Percentiles rank a stretch among this genome's conserved stretches.
Evolutionary conservation across 2,329 filamentous ascomycete species (phyloP).

Genomic region (Phaeosphaeria sp.): DNA sequence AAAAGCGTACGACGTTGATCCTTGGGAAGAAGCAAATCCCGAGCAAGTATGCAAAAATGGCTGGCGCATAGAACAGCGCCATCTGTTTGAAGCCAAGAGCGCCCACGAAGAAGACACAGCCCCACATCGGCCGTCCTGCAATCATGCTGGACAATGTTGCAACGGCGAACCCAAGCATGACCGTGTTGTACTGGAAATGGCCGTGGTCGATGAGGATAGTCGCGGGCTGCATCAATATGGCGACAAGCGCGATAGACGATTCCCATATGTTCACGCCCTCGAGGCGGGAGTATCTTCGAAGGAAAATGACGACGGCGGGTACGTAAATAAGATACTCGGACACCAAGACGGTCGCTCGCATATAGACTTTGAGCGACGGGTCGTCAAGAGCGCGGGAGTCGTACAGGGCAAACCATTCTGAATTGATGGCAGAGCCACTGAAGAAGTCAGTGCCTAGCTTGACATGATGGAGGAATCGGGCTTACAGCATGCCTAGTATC

Average conservation of each 20-base stretch:
- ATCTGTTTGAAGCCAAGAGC: conserved; percentile 99
- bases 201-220: conserved; percentile 94
- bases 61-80: conserved; percentile 95
- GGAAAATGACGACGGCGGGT: conserved; percentile 84
- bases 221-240: conserved; percentile 89
- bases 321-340: conserved; percentile 92
- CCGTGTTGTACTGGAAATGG: conserved; percentile 97
- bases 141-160: conserved; percentile 89
- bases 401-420: conserved; percentile 86
- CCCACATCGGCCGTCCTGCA: conserved; percentile 84
- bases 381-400: conserved; percentile 83
- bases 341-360: conserved; percentile 88
- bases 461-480: conserved; percentile 3
- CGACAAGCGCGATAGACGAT: conserved; percentile 82
- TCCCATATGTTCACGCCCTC: conserved; percentile 83
- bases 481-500: conserved; percentile 82
- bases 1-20: conserved; percentile 70
- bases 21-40: conserved; percentile 83
- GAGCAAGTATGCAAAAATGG: conserved; percentile 88
- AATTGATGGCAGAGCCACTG: conserved; percentile 76
- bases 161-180: conserved; percentile 92
- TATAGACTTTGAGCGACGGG: conserved; percentile 84
- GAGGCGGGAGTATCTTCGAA: conserved; percentile 78
- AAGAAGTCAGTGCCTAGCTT: conserved; percentile 12
- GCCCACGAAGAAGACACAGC: conserved; percentile 89